These are phyloP conservation scores for Angophora floribunda DNA, from an alignment of 345 rosid genomes.

Conservation along the genomic window DNA sequence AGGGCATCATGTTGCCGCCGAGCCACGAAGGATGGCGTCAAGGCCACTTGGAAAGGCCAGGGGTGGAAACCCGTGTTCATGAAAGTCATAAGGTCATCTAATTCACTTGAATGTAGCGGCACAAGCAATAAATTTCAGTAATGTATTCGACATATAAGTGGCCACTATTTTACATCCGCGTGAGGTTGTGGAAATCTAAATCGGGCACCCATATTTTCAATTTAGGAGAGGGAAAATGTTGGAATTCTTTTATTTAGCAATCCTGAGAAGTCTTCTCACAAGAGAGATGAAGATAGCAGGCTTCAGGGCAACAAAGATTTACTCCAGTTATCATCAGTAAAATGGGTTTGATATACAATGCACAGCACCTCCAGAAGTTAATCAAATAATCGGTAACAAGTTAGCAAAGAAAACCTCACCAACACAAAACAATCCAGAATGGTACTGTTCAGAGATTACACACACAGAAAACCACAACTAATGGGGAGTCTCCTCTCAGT, in stretches of 20 bases:
- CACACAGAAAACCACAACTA: not conserved
- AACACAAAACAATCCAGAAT: not conserved
- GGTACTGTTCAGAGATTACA: not conserved
- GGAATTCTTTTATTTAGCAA: not conserved
- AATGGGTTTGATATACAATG: conserved; percentile 12
- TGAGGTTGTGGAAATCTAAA: not conserved
- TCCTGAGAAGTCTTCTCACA: not conserved
- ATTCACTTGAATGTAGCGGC: not conserved
- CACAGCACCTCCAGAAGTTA: conserved; percentile 4
- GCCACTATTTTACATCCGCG: not conserved
- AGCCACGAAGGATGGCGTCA: not conserved
- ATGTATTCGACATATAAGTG: not conserved
- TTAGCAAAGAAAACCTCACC: conserved; percentile 1
- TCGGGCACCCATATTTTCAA: not conserved
- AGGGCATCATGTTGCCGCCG: not conserved
- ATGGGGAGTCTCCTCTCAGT: conserved; percentile 2
- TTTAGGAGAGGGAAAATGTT: not conserved
- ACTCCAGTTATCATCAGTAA: not conserved
- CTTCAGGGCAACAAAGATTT: not conserved
- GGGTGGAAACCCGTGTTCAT: not conserved
- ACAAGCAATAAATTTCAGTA: not conserved
- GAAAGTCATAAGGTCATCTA: not conserved
- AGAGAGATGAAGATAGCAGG: not conserved
- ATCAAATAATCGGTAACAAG: not conserved
- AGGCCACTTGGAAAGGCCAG: not conserved